Evolutionary conservation across 2,329 filamentous ascomycete species (phyloP), one percentile per base, ranked within the genome.

Genomic region (Parastagonospora avenae): DNA sequence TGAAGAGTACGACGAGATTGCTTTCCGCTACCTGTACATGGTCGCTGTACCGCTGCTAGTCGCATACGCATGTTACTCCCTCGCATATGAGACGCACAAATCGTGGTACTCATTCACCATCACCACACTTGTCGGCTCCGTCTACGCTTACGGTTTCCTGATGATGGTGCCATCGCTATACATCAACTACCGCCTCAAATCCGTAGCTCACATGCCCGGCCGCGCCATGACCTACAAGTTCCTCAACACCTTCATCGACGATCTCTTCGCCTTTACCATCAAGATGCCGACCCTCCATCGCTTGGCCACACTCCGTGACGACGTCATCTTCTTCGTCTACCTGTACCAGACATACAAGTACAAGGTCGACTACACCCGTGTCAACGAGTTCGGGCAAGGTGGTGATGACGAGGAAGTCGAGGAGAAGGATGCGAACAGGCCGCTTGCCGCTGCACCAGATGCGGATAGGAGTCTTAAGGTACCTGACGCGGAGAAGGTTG

Each of bases 221-320:
- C 93, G 91, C 78, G 92, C 94, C 41, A 94, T 99, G 91, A 93
- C 88, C 74, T 97, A 97, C 84, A 97, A 97, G 79, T 96, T 96
- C 77, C 80, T 97, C 60, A 97, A 97, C 79, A 97, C 94, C 4
- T 99, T 99, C 74, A 97, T 99, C 73, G 94, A 99, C 75, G 94
- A 99, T 71, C 81, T 99, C 29, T 99, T 99, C 70, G 94, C 94
- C 2, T 99, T 97, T 69, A 99, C 94, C 33, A 97, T 99, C 80
- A 97, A 97, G 79, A 99, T 99, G 94, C 94, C 94, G 0, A 85
- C 92, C 56, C 81, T 99, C 44, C 94, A 99, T 75, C 86, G 94
- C 12, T 80, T 99, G 43, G 92, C 94, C 0, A 97, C 94, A 0
- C 83, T 99, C 57, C 84, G 94, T 54, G 94, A 99, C 72, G 94